Evolutionary conservation across 2,329 filamentous ascomycete species (phyloP).

Genomic region (Nigrograna mackinnonii): DNA sequence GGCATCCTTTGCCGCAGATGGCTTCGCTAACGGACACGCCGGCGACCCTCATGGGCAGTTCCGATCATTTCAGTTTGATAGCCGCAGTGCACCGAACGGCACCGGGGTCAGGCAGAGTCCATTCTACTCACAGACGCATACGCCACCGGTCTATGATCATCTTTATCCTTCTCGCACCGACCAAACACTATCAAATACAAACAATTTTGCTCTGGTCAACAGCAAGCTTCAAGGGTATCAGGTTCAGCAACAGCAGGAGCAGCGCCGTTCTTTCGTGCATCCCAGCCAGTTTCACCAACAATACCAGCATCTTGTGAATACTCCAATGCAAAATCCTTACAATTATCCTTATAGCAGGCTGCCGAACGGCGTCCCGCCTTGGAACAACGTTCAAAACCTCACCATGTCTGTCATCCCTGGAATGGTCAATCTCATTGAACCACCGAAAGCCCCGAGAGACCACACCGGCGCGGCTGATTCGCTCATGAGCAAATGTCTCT

Average conservation of each 20-base stretch:
- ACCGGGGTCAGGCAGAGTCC: conserved; percentile 49
- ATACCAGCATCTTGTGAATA: conserved; percentile 38
- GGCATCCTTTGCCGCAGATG: conserved; percentile 38
- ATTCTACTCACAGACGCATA: conserved; percentile 51
- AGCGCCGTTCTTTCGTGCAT: conserved; percentile 33
- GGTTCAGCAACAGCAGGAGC: conserved; percentile 44
- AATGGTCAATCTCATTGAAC: conserved; percentile 41
- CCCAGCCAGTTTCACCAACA: conserved; percentile 35
- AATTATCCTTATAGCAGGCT: conserved; percentile 39
- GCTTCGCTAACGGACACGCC: conserved; percentile 32
- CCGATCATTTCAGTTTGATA: conserved; percentile 45
- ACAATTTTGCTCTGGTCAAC: conserved; percentile 51
- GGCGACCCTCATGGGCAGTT: conserved; percentile 41
- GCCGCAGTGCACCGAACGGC: conserved; percentile 48
- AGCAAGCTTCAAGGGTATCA: conserved; percentile 54
- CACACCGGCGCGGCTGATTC: conserved; percentile 48
- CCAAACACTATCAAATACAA: conserved; percentile 45
- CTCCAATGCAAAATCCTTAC: conserved; percentile 40
- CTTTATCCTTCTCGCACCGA: conserved; percentile 47
- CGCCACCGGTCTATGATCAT: conserved; percentile 48
- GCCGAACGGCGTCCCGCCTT: conserved; percentile 39
- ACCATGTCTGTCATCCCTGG: conserved; percentile 36
- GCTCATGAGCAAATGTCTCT: conserved; percentile 71
- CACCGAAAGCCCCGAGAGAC: conserved; percentile 53
- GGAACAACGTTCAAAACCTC: conserved; percentile 36